Evolutionary conservation across 352 stramenopile species (phyloP).

Genomic region (Phytophthora cactorum): DNA sequence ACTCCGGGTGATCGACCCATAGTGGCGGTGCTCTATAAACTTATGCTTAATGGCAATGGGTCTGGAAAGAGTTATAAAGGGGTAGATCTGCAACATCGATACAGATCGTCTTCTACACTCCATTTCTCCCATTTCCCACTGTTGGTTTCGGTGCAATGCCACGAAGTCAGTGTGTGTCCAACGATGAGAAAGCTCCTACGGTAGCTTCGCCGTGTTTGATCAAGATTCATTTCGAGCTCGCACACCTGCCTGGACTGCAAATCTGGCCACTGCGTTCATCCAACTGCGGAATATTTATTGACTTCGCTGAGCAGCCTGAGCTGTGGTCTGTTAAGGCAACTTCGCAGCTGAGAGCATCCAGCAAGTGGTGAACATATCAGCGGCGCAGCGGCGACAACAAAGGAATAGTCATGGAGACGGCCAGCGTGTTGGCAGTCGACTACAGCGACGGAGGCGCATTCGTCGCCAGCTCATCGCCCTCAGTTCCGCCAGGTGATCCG

Average conservation of each 20-base stretch:
- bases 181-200: constrained; percentile 3
- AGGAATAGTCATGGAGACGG: constrained; percentile 12
- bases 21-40: too few relatives aligned
- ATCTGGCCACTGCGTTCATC: constrained; percentile 11
- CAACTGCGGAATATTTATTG: constrained; percentile 3
- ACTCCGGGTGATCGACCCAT: too few relatives aligned
- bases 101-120: too few relatives aligned
- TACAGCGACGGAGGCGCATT: constrained; percentile 8
- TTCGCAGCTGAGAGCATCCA: constrained; percentile 8
- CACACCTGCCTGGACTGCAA: constrained; percentile 8
- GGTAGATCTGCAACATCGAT: too few relatives aligned
- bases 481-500: background rate
- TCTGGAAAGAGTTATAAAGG: too few relatives aligned
- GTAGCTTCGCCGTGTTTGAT: background rate
- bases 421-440: background rate
- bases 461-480: background rate
- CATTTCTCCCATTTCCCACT: too few relatives aligned
- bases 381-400: constrained; percentile 8
- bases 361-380: background rate
- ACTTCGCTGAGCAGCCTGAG: constrained; percentile 5
- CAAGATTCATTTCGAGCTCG: constrained; percentile 4
- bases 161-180: constrained; percentile 3
- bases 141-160: background rate
- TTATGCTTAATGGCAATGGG: too few relatives aligned
- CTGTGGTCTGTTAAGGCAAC: constrained; percentile 2